Percentiles rank a stretch among this genome's conserved stretches.
phyloP scores from a whole-genome alignment of 2,329 filamentous ascomycete genomes.

The Neonectria ditissima region DNA sequence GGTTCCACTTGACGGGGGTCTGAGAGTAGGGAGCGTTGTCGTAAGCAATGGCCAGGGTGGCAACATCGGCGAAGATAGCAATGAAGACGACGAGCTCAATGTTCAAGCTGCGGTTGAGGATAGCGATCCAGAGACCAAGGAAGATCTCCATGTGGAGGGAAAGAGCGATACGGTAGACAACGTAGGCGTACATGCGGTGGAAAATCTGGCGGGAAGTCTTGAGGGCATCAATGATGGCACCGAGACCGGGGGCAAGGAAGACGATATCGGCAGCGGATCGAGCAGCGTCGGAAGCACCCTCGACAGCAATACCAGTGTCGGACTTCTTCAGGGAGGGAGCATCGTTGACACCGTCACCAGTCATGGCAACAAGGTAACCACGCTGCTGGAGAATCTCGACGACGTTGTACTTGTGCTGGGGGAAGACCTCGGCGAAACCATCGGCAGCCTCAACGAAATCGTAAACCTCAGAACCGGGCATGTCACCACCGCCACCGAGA shows the following conservation, averaged over 20 bases:
- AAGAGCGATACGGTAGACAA: constrained; percentile 93
- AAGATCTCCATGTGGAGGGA: constrained; percentile 93
- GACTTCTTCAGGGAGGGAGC: constrained; percentile 93
- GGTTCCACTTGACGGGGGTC: constrained; percentile 93
- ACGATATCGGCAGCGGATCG: constrained; percentile 94
- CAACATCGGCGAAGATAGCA: constrained; percentile 95
- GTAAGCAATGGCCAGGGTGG: constrained; percentile 91
- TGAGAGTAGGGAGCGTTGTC: constrained; percentile 91
- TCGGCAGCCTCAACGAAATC: constrained; percentile 96
- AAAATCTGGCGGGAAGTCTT: constrained; percentile 96
- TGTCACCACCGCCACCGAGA: constrained; percentile 89
- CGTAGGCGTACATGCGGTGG: constrained; percentile 96
- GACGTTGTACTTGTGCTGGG: constrained; percentile 82
- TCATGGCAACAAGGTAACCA: constrained; percentile 96
- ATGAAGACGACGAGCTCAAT: constrained; percentile 89
- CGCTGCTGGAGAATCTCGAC: constrained; percentile 94
- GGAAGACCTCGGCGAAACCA: constrained; percentile 95
- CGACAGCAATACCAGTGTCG: constrained; percentile 95
- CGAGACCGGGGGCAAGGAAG: constrained; percentile 90
- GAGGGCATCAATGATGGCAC: constrained; percentile 91
- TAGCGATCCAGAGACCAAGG: constrained; percentile 91
- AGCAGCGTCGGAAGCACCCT: constrained; percentile 91
- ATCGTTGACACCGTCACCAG: constrained; percentile 95
- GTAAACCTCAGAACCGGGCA: constrained; percentile 93
- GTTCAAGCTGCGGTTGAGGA: constrained; percentile 85